Percentiles rank a stretch among this genome's conserved stretches.
phyloP scores from a whole-genome alignment of 768 basidiomycete genomes.

The Austroboletus festivus region DNA sequence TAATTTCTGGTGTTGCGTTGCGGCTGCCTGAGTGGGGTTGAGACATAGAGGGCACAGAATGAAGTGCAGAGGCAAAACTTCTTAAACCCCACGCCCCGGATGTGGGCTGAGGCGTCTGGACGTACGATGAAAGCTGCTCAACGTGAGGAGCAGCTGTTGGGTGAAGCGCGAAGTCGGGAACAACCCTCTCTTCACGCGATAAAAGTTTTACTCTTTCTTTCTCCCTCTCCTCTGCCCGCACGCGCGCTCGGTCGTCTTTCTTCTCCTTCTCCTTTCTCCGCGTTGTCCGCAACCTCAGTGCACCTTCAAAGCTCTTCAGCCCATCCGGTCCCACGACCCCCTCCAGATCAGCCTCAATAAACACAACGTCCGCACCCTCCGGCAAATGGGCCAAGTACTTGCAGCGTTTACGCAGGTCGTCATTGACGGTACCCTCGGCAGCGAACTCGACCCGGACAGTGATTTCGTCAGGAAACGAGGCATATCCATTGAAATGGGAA shows the following conservation, averaged over 20 bases:
- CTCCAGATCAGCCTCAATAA: slow-evolving; percentile 83
- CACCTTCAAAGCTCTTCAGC: slow-evolving; percentile 78
- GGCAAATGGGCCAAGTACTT: slow-evolving; percentile 94
- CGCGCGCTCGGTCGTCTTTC: slow-evolving; percentile 84
- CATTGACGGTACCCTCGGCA: slow-evolving; percentile 80
- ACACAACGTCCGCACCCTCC: slow-evolving; percentile 88
- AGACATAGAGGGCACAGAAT: slow-evolving; percentile 47
- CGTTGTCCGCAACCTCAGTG: slow-evolving; percentile 69
- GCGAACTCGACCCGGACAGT: slow-evolving; percentile 75
- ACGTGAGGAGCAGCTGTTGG: slow-evolving; percentile 8
- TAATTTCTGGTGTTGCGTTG: slow-evolving; percentile 29
- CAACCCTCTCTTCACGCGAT: slow-evolving; percentile 18
- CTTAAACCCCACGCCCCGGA: slow-evolving; percentile 74
- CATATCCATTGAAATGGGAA: slow-evolving; percentile 76
- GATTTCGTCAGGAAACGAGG: slow-evolving; percentile 81
- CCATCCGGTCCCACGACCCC: slow-evolving; percentile 74
- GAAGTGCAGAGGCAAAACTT: slow-evolving; percentile 79
- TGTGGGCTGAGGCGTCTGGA: slow-evolving; percentile 10
- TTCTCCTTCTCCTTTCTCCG: slow-evolving; percentile 78
- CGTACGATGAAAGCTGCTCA: slow-evolving; percentile 12
- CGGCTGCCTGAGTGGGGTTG: slow-evolving; percentile 38
- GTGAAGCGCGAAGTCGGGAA: slow-evolving; percentile 5
- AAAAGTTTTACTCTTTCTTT: slow-evolving; percentile 46
- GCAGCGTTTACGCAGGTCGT: slow-evolving; percentile 90
- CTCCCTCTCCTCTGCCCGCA: slow-evolving; percentile 73